Evolutionary conservation across 176 grass and related monocot species (phyloP), one percentile per base, ranked within the genome.

Genomic region (Paspalum vaginatum): DNA sequence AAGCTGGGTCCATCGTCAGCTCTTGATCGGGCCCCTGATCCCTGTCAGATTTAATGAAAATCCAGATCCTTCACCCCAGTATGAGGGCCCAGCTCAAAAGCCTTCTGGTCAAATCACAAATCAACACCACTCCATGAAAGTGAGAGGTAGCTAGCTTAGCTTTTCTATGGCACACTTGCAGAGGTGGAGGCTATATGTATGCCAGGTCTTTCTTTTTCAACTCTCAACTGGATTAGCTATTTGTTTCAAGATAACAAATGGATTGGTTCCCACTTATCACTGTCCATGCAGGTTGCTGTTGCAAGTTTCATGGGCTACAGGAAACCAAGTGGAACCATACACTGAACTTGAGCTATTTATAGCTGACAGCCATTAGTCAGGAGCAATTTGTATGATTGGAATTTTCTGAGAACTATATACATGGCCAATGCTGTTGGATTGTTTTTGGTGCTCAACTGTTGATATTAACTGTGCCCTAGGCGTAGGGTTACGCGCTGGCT

Each of bases 261-360:
- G 37, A 26, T 68, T 4, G 40, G 38, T 5, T 32, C 32, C 32
- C 32, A 32, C 32, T 56, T 26, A 56, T 37, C 46, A 43, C 32
- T 83, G 70, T 65, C 59, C 85, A 83, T 2, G 75, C 85, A 83
- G 1, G 75, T 67, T 78, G 86, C 80, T 54, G 71, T 66, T 88
- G 26, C 66, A 51, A 12, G 68, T 74, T 84, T 74, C 86, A 84
- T 84, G 80, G 32, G 68, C 47, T 79, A 60, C 75, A 84, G 81
- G 86, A 84, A 74, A 88, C 68, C 68, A 22, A 49, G 38, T 74
- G 52, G 11, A 74, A 5, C 80, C 86, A 83, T 67, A 61, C 73
- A 65, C 67, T 87, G 74, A n/a, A 40, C 57, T 50, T 32, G 55
- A 83, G 17, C 65, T 22, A 70, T 83, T 78, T 58, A 78, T 83